A percentile compares a stretch with the other conserved stretches of the same genome.
Conservation (phyloP, 306 rosid species). For the Inga oerstediana region DNA sequence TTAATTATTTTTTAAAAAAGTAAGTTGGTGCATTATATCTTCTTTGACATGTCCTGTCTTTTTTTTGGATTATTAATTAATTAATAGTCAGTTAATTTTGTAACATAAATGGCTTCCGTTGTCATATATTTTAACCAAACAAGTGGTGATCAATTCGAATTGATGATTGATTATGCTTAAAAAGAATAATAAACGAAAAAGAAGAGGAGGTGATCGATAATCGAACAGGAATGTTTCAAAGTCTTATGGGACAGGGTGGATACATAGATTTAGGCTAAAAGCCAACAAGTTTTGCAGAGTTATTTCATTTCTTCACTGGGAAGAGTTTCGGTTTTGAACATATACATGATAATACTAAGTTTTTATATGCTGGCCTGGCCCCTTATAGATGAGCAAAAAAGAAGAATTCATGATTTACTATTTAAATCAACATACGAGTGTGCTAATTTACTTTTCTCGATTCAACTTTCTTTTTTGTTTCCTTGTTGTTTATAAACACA, state of each 20-base stretch:
- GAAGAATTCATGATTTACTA: too few relatives aligned
- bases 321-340: background rate
- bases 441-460: too few relatives aligned
- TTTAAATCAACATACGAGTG: too few relatives aligned
- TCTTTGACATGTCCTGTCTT: background rate
- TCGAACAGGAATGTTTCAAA: background rate
- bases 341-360: background rate
- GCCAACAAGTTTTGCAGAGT: background rate
- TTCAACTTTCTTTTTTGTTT: too few relatives aligned
- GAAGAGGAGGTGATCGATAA: too few relatives aligned
- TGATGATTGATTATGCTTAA: background rate
- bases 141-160: background rate
- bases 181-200: background rate
- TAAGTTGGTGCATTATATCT: constrained; percentile 3
- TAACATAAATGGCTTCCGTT: background rate
- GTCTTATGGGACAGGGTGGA: background rate
- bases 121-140: background rate
- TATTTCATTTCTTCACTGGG: background rate
- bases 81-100: background rate
- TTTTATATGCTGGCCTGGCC: background rate
- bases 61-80: background rate
- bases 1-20: background rate
- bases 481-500: too few relatives aligned
- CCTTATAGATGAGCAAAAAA: too few relatives aligned
- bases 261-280: background rate